Base-by-base conservation (phyloP, 495 filamentous ascomycete species). In the Aspergillus coremiiformis region DNA sequence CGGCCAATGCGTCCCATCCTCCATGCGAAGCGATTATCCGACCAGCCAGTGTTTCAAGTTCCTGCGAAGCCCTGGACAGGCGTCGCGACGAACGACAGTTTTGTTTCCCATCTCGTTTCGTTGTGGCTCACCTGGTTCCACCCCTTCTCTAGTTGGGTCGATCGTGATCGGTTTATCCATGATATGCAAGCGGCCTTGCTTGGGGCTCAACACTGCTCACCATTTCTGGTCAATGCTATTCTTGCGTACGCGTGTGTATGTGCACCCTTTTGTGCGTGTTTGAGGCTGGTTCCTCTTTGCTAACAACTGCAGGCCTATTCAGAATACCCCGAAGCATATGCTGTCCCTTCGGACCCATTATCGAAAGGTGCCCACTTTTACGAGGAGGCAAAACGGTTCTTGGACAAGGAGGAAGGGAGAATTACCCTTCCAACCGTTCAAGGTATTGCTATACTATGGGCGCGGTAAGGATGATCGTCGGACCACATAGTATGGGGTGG, bases 91-190 rank as follows among this genome's bases (percentile, higher is more conserved):
- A 65, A 72, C 43, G 61, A 71, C 30, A 68, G 65, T 5, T 55
- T 77, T 35, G 71, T 77, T 6, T 74, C 72, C 22, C 64, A 68
- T 33, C 58, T 75, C 19, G 50, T 77, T 0, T 71, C 69, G 37
- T 41, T 68, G 11, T 77, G 70, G 60, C 69, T 77, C 54, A 67
- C 67, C 9, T 76, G 70, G 70, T 63, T 67, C 27, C 66, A 73
- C 49, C 62, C 69, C 14, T 72, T 70, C 27, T 61, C 54, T 24
- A 68, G 69, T 46, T 70, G 61, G 59, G 55, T 77, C 15, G 67
- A 73, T 29, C 61, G 64, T 11, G 63, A 69, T 26, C 44, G 69
- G 22, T 74, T 75, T 51, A 39, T 74, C 15, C 53, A 63, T 6
- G 70, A 75, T 41, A 71, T 75, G 64, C 53, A 56, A 17, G 39